Percentiles rank a stretch among this genome's conserved stretches.
Conservation (phyloP, 331 rosid genomes). For the Pyracantha coccinea region DNA sequence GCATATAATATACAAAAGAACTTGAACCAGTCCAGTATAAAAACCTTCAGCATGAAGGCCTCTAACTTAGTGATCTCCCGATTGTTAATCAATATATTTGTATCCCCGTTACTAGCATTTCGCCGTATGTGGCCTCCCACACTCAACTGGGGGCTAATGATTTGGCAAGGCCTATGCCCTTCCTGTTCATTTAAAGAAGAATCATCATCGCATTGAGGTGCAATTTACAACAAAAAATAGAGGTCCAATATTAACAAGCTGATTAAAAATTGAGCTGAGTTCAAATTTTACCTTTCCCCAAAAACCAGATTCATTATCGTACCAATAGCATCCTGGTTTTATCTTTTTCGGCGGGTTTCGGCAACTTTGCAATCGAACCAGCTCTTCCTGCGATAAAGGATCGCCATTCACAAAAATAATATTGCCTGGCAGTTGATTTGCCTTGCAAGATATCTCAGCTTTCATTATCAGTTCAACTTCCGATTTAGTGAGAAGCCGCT, state of each 20-base stretch:
- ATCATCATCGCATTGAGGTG: slow-evolving; percentile 3
- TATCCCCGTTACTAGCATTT: slow-evolving; percentile 68
- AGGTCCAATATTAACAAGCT: not conserved
- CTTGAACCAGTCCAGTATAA: slow-evolving; percentile 1
- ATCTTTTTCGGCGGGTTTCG: slow-evolving; percentile 55
- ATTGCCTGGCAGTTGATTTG: slow-evolving; percentile 49
- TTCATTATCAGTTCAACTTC: slow-evolving; percentile 41
- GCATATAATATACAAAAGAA: not conserved
- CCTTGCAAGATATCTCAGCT: slow-evolving; percentile 44
- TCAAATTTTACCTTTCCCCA: slow-evolving; percentile 83
- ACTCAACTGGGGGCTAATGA: slow-evolving; percentile 50
- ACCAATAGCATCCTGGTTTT: slow-evolving; percentile 83
- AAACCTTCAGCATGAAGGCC: slow-evolving; percentile 54
- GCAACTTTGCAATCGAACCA: slow-evolving; percentile 37
- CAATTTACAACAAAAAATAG: not conserved
- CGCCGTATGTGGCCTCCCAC: slow-evolving; percentile 44
- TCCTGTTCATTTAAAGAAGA: slow-evolving; percentile 35
- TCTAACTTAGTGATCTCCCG: slow-evolving; percentile 59
- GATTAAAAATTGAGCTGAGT: not conserved
- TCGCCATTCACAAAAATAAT: slow-evolving; percentile 45
- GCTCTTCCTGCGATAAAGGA: slow-evolving; percentile 41
- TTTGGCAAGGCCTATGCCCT: slow-evolving; percentile 50
- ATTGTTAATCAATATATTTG: slow-evolving; percentile 44
- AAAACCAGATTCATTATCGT: slow-evolving; percentile 71
- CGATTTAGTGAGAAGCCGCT: slow-evolving; percentile 35